phyloP scores from a whole-genome alignment of 2,329 filamentous ascomycete genomes.

The Botrytis squamosa region DNA sequence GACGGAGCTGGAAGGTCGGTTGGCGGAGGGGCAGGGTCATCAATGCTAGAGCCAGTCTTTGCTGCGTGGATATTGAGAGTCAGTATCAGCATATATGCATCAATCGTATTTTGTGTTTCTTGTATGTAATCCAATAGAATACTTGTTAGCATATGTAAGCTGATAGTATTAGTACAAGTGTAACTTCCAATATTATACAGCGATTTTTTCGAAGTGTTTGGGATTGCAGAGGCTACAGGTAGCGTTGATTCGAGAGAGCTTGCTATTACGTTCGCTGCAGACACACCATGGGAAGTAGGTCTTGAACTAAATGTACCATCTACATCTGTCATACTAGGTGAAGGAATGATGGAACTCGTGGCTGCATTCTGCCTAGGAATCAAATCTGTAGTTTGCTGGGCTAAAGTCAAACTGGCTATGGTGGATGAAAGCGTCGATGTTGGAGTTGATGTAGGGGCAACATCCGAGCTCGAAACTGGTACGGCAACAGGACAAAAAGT shows the following conservation, averaged over 20 bases:
- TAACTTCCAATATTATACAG: constrained; percentile 51
- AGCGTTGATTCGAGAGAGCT: constrained; percentile 29
- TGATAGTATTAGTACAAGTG: constrained; percentile 54
- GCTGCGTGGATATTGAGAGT: constrained; percentile 61
- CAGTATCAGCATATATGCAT: constrained; percentile 53
- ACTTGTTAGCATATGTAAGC: constrained; percentile 49
- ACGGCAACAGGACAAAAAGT: constrained; percentile 56
- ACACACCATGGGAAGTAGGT: background rate
- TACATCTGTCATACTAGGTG: background rate
- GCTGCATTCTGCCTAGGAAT: background rate
- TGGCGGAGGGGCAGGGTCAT: constrained; percentile 44
- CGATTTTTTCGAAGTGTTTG: constrained; percentile 32
- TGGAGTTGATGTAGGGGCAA: background rate
- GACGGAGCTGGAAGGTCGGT: constrained; percentile 45
- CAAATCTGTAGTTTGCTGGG: constrained; percentile 4
- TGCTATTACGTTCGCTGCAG: constrained; percentile 1
- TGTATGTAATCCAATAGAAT: constrained; percentile 54
- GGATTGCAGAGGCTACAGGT: constrained; percentile 25
- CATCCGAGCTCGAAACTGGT: background rate
- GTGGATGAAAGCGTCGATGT: constrained; percentile 27
- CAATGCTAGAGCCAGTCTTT: constrained; percentile 44
- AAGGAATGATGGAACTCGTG: background rate
- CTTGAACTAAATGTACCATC: background rate
- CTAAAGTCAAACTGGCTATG: constrained; percentile 15
- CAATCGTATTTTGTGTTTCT: constrained; percentile 53